Percentiles rank a stretch among this genome's conserved stretches.
These are phyloP conservation scores for Lasiosphaeria hispida DNA, from an alignment of 495 filamentous ascomycete species.

Conservation along the genomic window DNA sequence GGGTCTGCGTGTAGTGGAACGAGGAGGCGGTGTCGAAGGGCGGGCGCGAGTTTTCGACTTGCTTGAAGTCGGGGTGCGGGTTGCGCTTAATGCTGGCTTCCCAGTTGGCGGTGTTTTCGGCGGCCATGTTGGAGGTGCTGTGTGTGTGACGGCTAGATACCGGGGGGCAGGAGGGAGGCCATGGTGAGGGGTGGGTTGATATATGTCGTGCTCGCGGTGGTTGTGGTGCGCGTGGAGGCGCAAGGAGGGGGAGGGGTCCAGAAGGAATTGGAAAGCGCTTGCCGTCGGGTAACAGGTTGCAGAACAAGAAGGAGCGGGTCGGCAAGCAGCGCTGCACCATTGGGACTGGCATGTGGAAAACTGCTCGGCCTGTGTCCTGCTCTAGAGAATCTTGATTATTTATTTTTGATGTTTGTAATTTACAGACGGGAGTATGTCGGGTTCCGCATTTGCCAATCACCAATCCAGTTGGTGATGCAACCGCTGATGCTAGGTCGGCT, in stretches of 20 bases:
- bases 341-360: no score
- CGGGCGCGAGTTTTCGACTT: conserved; percentile 69
- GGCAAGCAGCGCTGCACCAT: background rate
- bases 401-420: no score
- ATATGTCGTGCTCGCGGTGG: background rate
- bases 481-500: no score
- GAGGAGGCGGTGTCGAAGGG: conserved; percentile 55
- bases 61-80: conserved; percentile 73
- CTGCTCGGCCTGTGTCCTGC: no score
- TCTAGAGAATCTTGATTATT: no score
- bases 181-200: background rate
- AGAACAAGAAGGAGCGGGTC: conserved; percentile 17
- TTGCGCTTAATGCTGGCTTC: conserved; percentile 58
- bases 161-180: background rate
- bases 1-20: conserved; percentile 66
- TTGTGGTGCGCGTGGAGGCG: background rate
- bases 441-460: no score
- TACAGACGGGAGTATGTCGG: no score
- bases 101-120: conserved; percentile 25
- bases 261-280: conserved; percentile 13
- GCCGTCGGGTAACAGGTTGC: conserved; percentile 27
- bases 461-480: no score
- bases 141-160: background rate
- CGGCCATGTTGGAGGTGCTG: conserved; percentile 33
- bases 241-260: conserved; percentile 19